phyloP scores from a whole-genome alignment of 306 rosid species.

The Hippophae gyantsensis region DNA sequence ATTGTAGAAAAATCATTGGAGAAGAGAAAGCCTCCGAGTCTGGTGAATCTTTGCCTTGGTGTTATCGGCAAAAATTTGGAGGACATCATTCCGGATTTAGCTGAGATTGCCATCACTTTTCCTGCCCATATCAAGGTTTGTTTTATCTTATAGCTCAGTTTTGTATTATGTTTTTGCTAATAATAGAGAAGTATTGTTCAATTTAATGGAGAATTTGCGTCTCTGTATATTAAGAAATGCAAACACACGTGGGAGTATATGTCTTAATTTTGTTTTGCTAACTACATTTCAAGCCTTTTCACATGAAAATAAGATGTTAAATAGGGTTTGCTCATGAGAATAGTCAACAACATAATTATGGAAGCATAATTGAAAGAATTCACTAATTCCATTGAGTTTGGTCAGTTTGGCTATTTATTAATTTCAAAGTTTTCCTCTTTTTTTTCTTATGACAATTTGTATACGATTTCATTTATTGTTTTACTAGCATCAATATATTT shows the following conservation, averaged over 20 bases:
- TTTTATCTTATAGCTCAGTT: background rate
- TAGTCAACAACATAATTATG: background rate
- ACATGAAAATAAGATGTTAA: background rate
- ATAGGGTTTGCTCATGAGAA: background rate
- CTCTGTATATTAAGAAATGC: background rate
- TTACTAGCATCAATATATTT: background rate
- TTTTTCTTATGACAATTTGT: no score
- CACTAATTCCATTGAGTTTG: no score
- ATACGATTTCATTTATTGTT: background rate
- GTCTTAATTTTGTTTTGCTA: background rate
- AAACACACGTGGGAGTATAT: background rate
- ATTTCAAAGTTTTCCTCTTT: no score
- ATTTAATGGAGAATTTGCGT: no score
- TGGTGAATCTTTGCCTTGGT: constrained; percentile 69
- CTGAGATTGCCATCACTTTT: constrained; percentile 48
- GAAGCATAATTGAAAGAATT: background rate
- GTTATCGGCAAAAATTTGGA: constrained; percentile 74
- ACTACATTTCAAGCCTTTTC: background rate
- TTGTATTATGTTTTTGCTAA: background rate
- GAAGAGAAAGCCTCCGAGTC: constrained; percentile 51
- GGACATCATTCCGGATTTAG: constrained; percentile 64
- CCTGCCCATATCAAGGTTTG: constrained; percentile 74
- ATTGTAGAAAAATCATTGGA: constrained; percentile 33
- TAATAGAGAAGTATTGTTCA: no score
- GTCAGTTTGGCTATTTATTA: no score